Base-by-base conservation (phyloP, 495 filamentous ascomycete genomes). In the Corynascus novoguineensis region DNA sequence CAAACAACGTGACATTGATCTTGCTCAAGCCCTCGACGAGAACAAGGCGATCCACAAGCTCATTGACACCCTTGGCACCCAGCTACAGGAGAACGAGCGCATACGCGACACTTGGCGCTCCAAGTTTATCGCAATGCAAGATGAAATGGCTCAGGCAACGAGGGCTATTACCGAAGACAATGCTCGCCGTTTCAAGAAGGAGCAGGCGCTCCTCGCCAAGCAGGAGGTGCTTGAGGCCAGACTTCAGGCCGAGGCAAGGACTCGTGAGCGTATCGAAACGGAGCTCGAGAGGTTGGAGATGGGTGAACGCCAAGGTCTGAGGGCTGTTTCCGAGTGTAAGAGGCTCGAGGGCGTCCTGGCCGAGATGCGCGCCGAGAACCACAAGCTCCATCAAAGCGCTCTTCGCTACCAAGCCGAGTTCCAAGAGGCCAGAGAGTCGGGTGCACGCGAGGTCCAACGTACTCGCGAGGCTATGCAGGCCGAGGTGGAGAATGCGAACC, bases 1-100 rank as follows among this genome's bases (percentile, higher is more conserved):
- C 32, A 67, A 67, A 38, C 70, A 70, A n/a, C 72, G 71, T 53
- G 68, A 72, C 29, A 70, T 68, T 22, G 74, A 76, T 12, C 69
- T 78, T 27, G 56, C 62, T 12, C 66, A 75, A 12, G 60, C 71
- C 3, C 56, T 73, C 12, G 72, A 71, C 32, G 74, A 78, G 55
- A 78, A 73, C 58, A 76, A 72, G 62, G 74, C 80, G 38, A 69
- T 91, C 9, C 80, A 77, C 53, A 85, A 81, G 58, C 82, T 81
- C 25, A 81, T 95, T 61, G 80, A 85, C 58, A 81, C 80, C 5
- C 74, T 92, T 56, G 80, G 81, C 57, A 75, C 78, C 41, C 89
- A 96, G 64, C 82, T 95, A 49, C 85, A 95, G 71, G 92, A 97
- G 70, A 89, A 85, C 68, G 83, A 88, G 67, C 81, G 83, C 59